Evolutionary conservation across 805 yeast genomes (phyloP), one percentile per base, ranked within the genome.

Genomic region (Zygotorulaspora florentina): DNA sequence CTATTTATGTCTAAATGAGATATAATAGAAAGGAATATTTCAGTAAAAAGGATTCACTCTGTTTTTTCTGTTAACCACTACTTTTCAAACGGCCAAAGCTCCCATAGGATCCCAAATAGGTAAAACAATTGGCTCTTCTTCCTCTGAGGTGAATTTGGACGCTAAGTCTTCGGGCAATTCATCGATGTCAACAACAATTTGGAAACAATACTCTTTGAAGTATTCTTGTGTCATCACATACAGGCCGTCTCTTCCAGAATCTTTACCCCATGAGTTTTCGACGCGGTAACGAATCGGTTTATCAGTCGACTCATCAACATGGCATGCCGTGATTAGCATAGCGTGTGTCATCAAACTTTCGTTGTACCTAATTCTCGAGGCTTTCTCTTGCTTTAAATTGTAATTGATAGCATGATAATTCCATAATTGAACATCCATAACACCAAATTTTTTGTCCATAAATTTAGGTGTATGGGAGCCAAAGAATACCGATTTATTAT

Each of bases 381-480:
- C 80, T 70, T 88, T 87, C 41, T 63, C 50, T 56, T 76, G 72
- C 42, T 76, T 70, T 57, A 75, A 67, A 43, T 72, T 63, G 72
- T 80, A 73, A 39, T 81, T 80, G 57, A 80, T 74, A 1, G 74
- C 73, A 51, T 76, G 69, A 66, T 80, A 85, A 57, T 84, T 82
- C 79, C 81, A 87, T 16, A 84, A 74, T 34, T 76, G 74, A 16
- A 79, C 67, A 61, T 87, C 95, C 76, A 88, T 82, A 39, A 86
- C 65, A 45, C 96, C 96, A 7, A 79, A 63, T 20, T 63, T 65
- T 46, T 73, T 73, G 63, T 82, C 79, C 75, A 75, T 76, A 67
- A 73, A 87, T 62, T 84, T 82, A 18, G 91, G 93, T n/a, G 90
- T 87, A 64, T 87, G 95, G 13, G 90, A 82, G 10, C 96, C 96